A percentile compares a stretch with the other conserved stretches of the same genome.
Conservation (phyloP, 202 grass and related monocot genomes). For the Saccharum hybrid region DNA sequence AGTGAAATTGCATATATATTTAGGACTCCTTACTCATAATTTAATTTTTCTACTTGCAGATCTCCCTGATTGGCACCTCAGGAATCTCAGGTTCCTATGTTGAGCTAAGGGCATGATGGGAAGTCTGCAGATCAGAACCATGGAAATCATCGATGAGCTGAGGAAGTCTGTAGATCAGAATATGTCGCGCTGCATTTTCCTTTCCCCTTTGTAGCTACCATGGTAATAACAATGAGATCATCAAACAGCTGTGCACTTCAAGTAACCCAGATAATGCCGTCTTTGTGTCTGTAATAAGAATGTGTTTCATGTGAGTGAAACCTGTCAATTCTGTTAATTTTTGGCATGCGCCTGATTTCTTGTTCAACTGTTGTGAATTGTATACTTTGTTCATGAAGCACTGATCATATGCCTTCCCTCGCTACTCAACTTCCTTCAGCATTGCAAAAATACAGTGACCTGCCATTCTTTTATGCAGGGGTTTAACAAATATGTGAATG, state of each 20-base stretch:
- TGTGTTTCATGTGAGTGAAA: neutral
- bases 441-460: neutral
- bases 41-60: constrained; percentile 50
- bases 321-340: neutral
- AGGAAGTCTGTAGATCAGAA: constrained; percentile 31
- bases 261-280: constrained; percentile 7
- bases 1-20: neutral
- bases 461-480: neutral
- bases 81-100: constrained; percentile 59
- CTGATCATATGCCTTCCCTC: too few relatives aligned
- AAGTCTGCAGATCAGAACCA: constrained; percentile 2
- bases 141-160: constrained; percentile 11
- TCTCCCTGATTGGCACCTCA: constrained; percentile 80
- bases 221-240: constrained; percentile 34
- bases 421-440: neutral
- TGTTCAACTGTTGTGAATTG: neutral
- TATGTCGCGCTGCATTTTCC: neutral
- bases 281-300: constrained; percentile 53
- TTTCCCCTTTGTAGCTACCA: constrained; percentile 36
- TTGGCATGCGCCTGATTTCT: neutral
- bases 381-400: neutral
- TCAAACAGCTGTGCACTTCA: constrained; percentile 29
- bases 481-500: neutral
- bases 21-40: neutral
- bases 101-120: constrained; percentile 51